These are phyloP conservation scores for Periconia digitata DNA, from an alignment of 2,329 filamentous ascomycete species.

Conservation along the genomic window DNA sequence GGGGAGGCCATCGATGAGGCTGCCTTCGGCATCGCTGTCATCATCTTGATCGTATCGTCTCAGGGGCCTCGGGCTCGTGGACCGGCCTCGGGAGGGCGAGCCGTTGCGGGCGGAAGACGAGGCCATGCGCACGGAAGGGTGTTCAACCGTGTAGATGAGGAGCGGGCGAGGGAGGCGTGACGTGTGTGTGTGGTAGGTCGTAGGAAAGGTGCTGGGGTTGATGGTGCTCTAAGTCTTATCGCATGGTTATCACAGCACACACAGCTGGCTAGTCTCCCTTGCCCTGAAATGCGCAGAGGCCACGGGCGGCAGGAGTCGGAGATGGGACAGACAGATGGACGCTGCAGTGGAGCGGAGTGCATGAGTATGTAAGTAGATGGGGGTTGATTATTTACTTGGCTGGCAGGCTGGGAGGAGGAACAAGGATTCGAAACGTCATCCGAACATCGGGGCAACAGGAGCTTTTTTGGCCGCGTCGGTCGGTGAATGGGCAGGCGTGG, in stretches of 20 bases:
- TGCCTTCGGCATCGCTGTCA: slow-evolving; percentile 22
- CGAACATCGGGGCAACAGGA: slow-evolving; percentile 5
- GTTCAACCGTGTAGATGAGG: background rate
- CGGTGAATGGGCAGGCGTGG: too few species aligned
- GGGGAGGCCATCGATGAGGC: slow-evolving; percentile 34
- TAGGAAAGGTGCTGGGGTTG: too few species aligned
- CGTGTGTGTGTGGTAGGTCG: background rate
- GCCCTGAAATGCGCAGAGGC: slow-evolving; percentile 16
- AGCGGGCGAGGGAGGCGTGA: background rate
- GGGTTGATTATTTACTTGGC: background rate
- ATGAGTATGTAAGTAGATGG: too few species aligned
- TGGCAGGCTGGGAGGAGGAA: slow-evolving; percentile 1
- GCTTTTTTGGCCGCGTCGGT: background rate
- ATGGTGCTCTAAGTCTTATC: too few species aligned
- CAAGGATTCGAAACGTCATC: slow-evolving; percentile 1
- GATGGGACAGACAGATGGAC: too few species aligned
- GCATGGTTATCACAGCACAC: too few species aligned
- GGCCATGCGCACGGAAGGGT: slow-evolving; percentile 26
- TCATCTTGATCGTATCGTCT: slow-evolving; percentile 23
- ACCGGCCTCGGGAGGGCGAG: slow-evolving; percentile 32
- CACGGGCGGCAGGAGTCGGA: slow-evolving; percentile 17
- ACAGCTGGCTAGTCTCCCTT: too few species aligned
- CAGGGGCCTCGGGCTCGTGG: slow-evolving; percentile 34
- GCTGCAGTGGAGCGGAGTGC: too few species aligned
- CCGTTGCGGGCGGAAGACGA: slow-evolving; percentile 27